phyloP scores from a whole-genome alignment of 306 rosid species.

The Cicer chorassanicum region DNA sequence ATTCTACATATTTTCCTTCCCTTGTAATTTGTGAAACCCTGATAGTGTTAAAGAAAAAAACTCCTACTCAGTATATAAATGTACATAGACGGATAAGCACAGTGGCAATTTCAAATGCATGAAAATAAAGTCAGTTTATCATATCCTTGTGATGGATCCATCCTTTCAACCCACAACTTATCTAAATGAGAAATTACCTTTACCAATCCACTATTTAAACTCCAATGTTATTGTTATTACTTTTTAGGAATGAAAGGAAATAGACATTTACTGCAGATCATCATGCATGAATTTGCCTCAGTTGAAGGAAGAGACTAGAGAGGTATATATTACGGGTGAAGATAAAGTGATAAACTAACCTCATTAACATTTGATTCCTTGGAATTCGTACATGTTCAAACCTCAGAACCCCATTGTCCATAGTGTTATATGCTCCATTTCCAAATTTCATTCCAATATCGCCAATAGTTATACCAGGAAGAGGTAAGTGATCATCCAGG shows the following conservation, averaged over 20 bases:
- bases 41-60: slow-evolving; percentile 43
- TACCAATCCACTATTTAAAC: slow-evolving; percentile 24
- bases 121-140: not conserved
- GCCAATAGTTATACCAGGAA: slow-evolving; percentile 89
- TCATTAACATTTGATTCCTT: slow-evolving; percentile 93
- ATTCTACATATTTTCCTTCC: slow-evolving; percentile 87
- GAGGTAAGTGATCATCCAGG: slow-evolving; percentile 92
- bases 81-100: slow-evolving; percentile 28
- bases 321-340: slow-evolving; percentile 4
- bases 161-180: slow-evolving; percentile 13
- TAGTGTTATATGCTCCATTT: slow-evolving; percentile 90
- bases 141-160: slow-evolving; percentile 16
- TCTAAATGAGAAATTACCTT: slow-evolving; percentile 16
- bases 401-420: slow-evolving; percentile 94
- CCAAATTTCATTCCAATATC: slow-evolving; percentile 97
- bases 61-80: slow-evolving; percentile 10
- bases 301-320: not conserved
- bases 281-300: slow-evolving; percentile 30
- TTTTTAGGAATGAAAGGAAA: slow-evolving; percentile 10
- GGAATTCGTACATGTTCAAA: slow-evolving; percentile 89
- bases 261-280: slow-evolving; percentile 4
- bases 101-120: slow-evolving; percentile 10
- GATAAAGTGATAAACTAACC: slow-evolving; percentile 59
- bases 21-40: slow-evolving; percentile 93
- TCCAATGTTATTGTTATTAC: not conserved